phyloP scores from a whole-genome alignment of 163 green algal genomes.

The Coccomyxa subellipsoidea region DNA sequence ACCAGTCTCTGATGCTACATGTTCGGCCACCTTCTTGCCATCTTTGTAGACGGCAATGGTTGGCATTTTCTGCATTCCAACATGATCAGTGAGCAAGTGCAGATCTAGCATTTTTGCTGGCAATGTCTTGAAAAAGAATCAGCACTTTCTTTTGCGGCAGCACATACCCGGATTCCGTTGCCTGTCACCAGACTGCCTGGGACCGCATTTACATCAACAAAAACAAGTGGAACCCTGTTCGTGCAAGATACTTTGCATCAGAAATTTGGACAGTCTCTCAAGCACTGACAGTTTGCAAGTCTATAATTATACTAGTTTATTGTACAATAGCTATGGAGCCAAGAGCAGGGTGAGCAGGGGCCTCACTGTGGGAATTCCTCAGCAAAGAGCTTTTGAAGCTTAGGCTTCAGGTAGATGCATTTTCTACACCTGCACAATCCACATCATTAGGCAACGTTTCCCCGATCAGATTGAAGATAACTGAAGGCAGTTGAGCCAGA shows the following conservation, averaged over 20 bases:
- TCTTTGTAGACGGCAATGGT: slow-evolving; percentile 32
- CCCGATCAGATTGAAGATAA: too few species aligned
- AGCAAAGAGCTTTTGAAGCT: slow-evolving; percentile 43
- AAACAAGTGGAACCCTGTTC: slow-evolving; percentile 26
- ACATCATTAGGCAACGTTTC: not conserved
- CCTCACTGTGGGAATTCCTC: slow-evolving; percentile 24
- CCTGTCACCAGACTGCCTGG: slow-evolving; percentile 22
- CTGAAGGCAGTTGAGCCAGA: not conserved
- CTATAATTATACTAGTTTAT: too few species aligned
- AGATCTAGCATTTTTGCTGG: too few species aligned
- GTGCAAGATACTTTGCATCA: not conserved
- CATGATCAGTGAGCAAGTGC: too few species aligned
- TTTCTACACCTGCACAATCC: slow-evolving; percentile 42
- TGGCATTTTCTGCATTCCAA: slow-evolving; percentile 37
- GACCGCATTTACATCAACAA: slow-evolving; percentile 34
- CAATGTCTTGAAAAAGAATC: too few species aligned
- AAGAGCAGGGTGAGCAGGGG: not conserved
- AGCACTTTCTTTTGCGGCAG: too few species aligned
- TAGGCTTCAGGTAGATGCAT: slow-evolving; percentile 60
- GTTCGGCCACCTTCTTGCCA: slow-evolving; percentile 26
- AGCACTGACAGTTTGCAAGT: too few species aligned
- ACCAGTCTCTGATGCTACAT: slow-evolving; percentile 29
- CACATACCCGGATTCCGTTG: slow-evolving; percentile 21
- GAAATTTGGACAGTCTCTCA: not conserved
- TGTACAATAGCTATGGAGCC: too few species aligned